These are phyloP conservation scores for Leccinum rimulosum DNA, from an alignment of 768 basidiomycete genomes.

Conservation along the genomic window DNA sequence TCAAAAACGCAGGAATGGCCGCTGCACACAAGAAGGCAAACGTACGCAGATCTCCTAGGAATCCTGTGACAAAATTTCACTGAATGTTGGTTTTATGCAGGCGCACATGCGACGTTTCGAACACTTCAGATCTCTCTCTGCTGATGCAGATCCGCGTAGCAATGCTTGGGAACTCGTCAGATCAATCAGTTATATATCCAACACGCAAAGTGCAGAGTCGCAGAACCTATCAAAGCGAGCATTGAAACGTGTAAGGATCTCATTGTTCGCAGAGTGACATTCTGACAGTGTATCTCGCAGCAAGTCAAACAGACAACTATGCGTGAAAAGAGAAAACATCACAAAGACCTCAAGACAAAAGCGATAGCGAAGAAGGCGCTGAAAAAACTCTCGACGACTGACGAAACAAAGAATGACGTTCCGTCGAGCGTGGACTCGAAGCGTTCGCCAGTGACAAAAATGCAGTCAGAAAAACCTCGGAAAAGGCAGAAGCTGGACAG, in stretches of 20 bases:
- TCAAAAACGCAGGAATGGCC: constrained; percentile 59
- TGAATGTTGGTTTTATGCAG: constrained; percentile 33
- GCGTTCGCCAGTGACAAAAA: neutral
- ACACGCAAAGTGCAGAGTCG: constrained; percentile 3
- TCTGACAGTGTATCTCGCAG: constrained; percentile 29
- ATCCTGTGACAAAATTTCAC: neutral
- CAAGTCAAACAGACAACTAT: constrained; percentile 45
- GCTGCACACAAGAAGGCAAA: constrained; percentile 58
- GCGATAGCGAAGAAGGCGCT: constrained; percentile 36
- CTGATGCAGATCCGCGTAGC: constrained; percentile 37
- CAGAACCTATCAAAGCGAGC: constrained; percentile 53
- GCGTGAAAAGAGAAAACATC: constrained; percentile 47
- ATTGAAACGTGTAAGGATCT: constrained; percentile 53
- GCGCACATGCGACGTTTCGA: constrained; percentile 62
- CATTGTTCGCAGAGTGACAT: neutral
- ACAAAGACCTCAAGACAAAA: constrained; percentile 44
- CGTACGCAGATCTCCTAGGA: constrained; percentile 44
- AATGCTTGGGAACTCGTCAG: constrained; percentile 47
- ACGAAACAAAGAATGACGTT: neutral
- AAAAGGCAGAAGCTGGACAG: constrained; percentile 20
- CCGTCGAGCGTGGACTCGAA: neutral
- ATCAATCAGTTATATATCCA: constrained; percentile 7
- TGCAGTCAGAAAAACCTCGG: neutral
- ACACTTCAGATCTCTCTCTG: constrained; percentile 45
- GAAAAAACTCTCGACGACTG: constrained; percentile 1